phyloP scores from a whole-genome alignment of 2,329 filamentous ascomycete genomes.

The Microdochium nivale region DNA sequence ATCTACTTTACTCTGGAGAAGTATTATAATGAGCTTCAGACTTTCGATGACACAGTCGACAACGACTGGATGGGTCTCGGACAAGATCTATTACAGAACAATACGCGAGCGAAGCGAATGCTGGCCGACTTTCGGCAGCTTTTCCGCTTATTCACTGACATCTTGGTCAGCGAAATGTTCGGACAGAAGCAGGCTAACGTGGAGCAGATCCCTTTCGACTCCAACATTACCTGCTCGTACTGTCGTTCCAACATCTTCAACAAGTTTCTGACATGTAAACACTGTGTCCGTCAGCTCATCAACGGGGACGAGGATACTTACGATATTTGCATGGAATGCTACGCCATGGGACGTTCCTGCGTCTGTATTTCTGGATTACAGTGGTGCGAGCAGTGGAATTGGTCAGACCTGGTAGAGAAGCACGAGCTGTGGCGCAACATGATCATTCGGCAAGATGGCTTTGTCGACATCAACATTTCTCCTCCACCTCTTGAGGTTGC shows the following conservation, averaged over 20 bases:
- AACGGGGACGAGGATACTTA: conserved; percentile 75
- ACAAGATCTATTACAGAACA: conserved; percentile 32
- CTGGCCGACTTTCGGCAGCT: conserved; percentile 74
- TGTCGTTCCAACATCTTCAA: conserved; percentile 97
- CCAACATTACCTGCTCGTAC: conserved; percentile 90
- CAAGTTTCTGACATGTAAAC: conserved; percentile 84
- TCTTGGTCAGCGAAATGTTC: conserved; percentile 83
- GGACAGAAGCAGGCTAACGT: conserved; percentile 60
- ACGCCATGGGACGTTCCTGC: conserved; percentile 93
- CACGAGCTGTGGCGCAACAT: conserved; percentile 79
- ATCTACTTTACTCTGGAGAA: conserved; percentile 80
- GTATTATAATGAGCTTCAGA: conserved; percentile 55
- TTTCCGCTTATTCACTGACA: conserved; percentile 67
- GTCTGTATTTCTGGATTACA: conserved; percentile 74
- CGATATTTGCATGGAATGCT: conserved; percentile 97
- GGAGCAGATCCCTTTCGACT: conserved; percentile 76
- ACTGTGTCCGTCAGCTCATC: conserved; percentile 61
- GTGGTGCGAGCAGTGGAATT: conserved; percentile 92
- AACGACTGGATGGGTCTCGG: conserved; percentile 38
- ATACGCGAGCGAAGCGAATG: conserved; percentile 54
- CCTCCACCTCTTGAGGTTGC: conserved; percentile 66
- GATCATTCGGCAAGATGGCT: conserved; percentile 66
- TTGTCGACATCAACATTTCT: conserved; percentile 54
- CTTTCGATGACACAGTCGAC: conserved; percentile 40
- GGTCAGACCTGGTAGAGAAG: conserved; percentile 66